Base-by-base conservation (phyloP, 306 rosid genomes). In the Sphenostylis stenocarpa region DNA sequence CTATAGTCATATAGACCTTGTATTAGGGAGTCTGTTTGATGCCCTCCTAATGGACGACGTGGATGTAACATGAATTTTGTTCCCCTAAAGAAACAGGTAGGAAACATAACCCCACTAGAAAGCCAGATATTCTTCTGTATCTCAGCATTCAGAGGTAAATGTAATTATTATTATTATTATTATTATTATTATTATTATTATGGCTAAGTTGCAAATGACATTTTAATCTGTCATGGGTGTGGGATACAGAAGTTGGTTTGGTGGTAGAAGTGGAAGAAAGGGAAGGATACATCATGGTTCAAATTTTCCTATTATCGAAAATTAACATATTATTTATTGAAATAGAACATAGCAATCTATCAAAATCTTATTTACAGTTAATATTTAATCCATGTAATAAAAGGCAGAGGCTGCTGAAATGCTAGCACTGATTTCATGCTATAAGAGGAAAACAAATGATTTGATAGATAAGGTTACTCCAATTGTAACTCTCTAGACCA, bases 91-190 rank as follows among this genome's bases (percentile, higher is more conserved):
- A 81, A 72, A 58, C 73, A 41, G 67, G 58, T 52, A 33, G 48
- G 52, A 84, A 52, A 77, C 72, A 58, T 57, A 70, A 43, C 72
- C 67, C 67, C 67, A 21, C 63, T 68, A 44, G 66, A 67, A 31
- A 66, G 70, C 72, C 17, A 31, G 70, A 52, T 69, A 6, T 72
- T 17, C 26, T 70, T 55, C 16, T 76, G 67, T 60, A 24, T 84
- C 75, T 56, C 49, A 53, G 49, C 47, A 36, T 62, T 9, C 9
- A 20, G 53, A 44, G 51, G 67, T 77, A 77, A 72, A 67, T 84
- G 82, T 74, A 74, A 48, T 53, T 53, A 71, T 21, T 49, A 6
- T 17, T 73, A 1, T 23, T 49, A 17, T n/a, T 26, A 21, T 19
- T 67, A 16, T 10, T 26, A 15, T 67, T 56, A n/a, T n/a, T n/a